Evolutionary conservation across 192 early-diverging fungal species (phyloP), one percentile per base, ranked within the genome.

Genomic region (Mortierella antarctica): DNA sequence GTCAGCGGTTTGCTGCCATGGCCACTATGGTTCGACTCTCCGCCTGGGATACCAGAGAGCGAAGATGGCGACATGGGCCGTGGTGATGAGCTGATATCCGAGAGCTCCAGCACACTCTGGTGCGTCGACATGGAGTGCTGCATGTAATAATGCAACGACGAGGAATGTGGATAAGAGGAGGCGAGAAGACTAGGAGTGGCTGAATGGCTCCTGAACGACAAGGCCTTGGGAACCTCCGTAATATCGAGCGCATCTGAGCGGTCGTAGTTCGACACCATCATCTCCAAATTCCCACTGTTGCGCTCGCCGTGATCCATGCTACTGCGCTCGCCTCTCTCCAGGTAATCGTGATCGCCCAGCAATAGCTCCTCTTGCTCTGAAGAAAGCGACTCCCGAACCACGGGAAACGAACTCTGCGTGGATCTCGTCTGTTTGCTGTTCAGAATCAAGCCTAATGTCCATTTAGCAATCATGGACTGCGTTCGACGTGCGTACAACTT

Each of bases 381-480:
- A 10, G 69, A 68, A 7, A 50, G 60, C 11, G 77, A 80, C 56
- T 72, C 77, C 7, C 77, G 77, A 17, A 72, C 64, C 11, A 65
- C 57, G 0, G 70, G 77, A n/a, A 80, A 80, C 3, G 60, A 65
- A 23, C 62, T 62, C 7, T 52, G 51, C 0, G 57, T 9, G 8
- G 69, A 58, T n/a, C 60, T 57, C 41, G 52, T 57, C 7, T 23
- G 41, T 39, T 63, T 80, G 41, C 59, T 80, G 49, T 80, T 80
- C 77, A 80, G 71, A 17, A 80, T 72, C 56, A 80, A 42, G 14
- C 77, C 70, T 10, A 80, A 13, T 4, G 77, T 80, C 77, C 77
- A 80, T 45, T 72, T 80, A 17, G 77, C 77, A 50, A 80, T 80
- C 77, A 80, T 80, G 45, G 70, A 72, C 58, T 80, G 77, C 2